Evolutionary conservation across 176 grass and related monocot genomes (phyloP).

Genomic region (Oryza glaberrima): DNA sequence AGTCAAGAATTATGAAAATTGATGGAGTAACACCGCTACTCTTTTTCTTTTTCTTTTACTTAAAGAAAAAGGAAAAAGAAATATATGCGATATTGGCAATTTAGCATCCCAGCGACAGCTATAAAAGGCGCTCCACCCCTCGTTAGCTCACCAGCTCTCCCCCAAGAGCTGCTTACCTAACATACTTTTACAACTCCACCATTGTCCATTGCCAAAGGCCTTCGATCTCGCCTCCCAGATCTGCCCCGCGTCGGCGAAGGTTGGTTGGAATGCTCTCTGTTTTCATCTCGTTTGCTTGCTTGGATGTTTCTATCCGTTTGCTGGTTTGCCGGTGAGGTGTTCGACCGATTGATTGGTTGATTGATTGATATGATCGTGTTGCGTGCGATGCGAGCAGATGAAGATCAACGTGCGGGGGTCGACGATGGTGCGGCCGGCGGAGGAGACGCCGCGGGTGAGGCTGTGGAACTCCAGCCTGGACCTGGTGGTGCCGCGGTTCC

Average conservation of each 20-base stretch:
- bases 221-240: slow-evolving; percentile 8
- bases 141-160: slow-evolving; percentile 57
- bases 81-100: too few species aligned
- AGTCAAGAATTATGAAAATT: too few species aligned
- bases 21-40: too few species aligned
- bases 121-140: slow-evolving; percentile 43
- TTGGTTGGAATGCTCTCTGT: background rate
- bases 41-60: background rate
- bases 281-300: background rate
- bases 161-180: slow-evolving; percentile 55
- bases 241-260: slow-evolving; percentile 6
- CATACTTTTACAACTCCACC: background rate
- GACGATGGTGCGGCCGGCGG: slow-evolving; percentile 67
- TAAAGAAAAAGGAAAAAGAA: too few species aligned
- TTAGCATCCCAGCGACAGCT: background rate
- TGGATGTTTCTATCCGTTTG: background rate
- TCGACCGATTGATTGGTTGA: background rate
- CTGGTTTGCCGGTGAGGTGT: background rate
- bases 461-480: slow-evolving; percentile 87
- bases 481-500: slow-evolving; percentile 83
- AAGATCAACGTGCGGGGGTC: slow-evolving; percentile 66
- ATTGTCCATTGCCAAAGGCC: background rate
- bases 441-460: slow-evolving; percentile 53
- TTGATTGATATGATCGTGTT: background rate
- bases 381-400: slow-evolving; percentile 39